Conservation (phyloP, 2,329 filamentous ascomycete genomes). For the Paracorniculantispora psalliotae region DNA sequence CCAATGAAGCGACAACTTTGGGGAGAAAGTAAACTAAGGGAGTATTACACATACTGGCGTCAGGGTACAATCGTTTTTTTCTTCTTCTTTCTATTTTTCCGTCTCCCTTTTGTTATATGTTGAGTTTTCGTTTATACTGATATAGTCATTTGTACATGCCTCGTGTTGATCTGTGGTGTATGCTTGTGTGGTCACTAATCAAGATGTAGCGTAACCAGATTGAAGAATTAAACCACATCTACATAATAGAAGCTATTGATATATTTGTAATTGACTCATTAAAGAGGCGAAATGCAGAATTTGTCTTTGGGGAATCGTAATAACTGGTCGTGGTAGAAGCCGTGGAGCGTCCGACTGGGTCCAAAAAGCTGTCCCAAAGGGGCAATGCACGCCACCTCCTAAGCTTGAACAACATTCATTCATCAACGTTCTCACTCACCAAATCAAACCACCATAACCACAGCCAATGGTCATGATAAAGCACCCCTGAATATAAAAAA, state of each 20-base stretch:
- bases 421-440: background rate
- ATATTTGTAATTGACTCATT: too few relatives aligned
- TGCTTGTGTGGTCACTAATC: background rate
- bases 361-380: background rate
- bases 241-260: background rate
- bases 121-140: background rate
- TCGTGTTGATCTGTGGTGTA: background rate
- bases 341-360: background rate
- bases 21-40: conserved; percentile 1
- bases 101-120: background rate
- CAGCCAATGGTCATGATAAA: too few relatives aligned
- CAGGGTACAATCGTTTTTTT: conserved; percentile 10
- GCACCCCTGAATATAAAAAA: too few relatives aligned
- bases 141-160: background rate
- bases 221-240: background rate
- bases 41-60: conserved; percentile 12
- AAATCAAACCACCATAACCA: background rate
- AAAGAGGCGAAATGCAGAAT: too few relatives aligned
- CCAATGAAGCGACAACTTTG: conserved; percentile 4
- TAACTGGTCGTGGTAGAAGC: background rate
- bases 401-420: background rate
- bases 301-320: too few relatives aligned
- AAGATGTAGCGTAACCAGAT: background rate
- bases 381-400: background rate
- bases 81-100: conserved; percentile 6